A percentile compares a stretch with the other conserved stretches of the same genome.
These are phyloP conservation scores for Tarenaya hassleriana DNA, from an alignment of 345 rosid species.

Conservation along the genomic window DNA sequence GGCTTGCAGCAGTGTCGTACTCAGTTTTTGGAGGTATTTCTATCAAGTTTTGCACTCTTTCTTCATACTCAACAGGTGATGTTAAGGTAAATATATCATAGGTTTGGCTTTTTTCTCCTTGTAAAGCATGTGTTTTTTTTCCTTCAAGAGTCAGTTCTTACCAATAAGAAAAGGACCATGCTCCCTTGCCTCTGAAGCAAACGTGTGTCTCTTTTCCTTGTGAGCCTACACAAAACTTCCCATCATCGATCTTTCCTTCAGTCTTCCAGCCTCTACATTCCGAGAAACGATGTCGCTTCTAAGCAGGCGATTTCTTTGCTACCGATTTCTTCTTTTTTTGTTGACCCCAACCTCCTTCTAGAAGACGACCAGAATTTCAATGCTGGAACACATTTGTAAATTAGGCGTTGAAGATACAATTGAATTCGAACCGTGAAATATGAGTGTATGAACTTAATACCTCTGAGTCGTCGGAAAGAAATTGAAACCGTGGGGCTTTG, in stretches of 20 bases:
- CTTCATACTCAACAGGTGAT: constrained; percentile 22
- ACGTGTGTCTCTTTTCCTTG: constrained; percentile 9
- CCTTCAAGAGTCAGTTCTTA: neutral
- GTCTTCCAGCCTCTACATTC: constrained; percentile 14
- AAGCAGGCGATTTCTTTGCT: constrained; percentile 38
- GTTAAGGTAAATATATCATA: constrained; percentile 14
- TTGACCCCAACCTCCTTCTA: constrained; percentile 43
- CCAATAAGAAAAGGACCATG: constrained; percentile 6
- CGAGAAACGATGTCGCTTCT: neutral
- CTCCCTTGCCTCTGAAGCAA: constrained; percentile 14
- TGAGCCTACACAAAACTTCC: constrained; percentile 11
- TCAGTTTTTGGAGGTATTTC: constrained; percentile 23
- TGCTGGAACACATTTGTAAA: constrained; percentile 38
- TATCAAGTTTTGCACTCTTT: constrained; percentile 35
- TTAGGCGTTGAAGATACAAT: neutral
- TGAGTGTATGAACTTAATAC: constrained; percentile 29
- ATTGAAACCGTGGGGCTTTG: constrained; percentile 78
- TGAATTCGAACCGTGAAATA: neutral
- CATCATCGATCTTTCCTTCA: neutral
- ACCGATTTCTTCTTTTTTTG: constrained; percentile 62
- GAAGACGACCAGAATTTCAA: constrained; percentile 77
- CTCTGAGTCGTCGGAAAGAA: constrained; percentile 95
- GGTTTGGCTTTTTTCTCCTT: constrained; percentile 7
- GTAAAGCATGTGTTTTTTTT: constrained; percentile 4
- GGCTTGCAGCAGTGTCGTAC: constrained; percentile 16